Base-by-base conservation (phyloP, 1,284 basidiomycete species). In the Sanghuangporus weigelae region DNA sequence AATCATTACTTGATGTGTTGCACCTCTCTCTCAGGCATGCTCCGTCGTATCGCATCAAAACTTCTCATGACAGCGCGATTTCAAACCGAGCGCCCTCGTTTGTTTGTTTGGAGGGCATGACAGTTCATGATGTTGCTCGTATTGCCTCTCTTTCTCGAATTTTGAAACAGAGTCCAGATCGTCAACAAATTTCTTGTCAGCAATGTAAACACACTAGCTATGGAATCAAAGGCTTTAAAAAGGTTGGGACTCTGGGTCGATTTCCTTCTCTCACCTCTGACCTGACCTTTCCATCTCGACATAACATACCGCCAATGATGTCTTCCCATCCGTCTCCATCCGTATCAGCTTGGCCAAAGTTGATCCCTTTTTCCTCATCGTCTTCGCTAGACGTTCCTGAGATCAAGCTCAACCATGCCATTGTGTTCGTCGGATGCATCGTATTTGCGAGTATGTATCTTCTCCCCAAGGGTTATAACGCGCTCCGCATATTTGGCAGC, bases 321-420 rank as follows among this genome's bases (percentile, higher is more conserved):
- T 60, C 59, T 40, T 51, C 59, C 36, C 60, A 62, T 14, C 51
- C 60, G 14, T 62, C 60, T 19, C 53, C 60, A 2, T 39, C 51
- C 51, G 60, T 55, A 19, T 62, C 60, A 11, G 36, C 51, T 11
- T 62, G 60, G 60, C 60, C 60, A 44, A 62, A 54, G 19, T 48
- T 62, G 51, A 54, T 55, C 26, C 21, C 60, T n/a, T 55, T 62
- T 26, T 48, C 39, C 40, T 8, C 35, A n/a, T 39, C 50, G 38
- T 62, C 60, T 19, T 10, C 26, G 11, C 7, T 56, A 11, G 50
- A 55, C 39, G 54, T 42, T 14, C 60, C 51, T 12, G 60, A 62
- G 35, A 21, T 62, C 11, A 38, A 59, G 19, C 44, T 46, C 50
- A 55, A 62, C 42, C 40, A 55, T 8, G 50, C 50, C 40, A 44